These are phyloP conservation scores for Russula vinacea DNA, from an alignment of 768 basidiomycete genomes.

Conservation along the genomic window DNA sequence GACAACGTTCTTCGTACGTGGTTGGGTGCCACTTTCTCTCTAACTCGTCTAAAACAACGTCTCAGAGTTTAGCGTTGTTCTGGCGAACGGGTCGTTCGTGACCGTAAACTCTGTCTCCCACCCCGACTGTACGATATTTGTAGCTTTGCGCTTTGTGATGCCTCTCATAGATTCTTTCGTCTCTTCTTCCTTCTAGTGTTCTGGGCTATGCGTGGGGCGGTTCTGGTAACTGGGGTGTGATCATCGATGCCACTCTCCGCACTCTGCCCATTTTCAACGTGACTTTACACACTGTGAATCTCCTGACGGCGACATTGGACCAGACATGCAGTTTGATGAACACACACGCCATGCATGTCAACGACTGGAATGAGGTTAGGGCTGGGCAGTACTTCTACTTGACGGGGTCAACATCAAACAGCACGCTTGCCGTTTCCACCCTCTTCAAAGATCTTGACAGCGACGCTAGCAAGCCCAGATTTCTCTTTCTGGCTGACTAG, in stretches of 20 bases:
- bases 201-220: constrained; percentile 31
- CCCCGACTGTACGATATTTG: constrained; percentile 18
- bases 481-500: constrained; percentile 15
- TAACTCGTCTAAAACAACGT: not conserved
- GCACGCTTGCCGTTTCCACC: constrained; percentile 22
- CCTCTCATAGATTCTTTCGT: not conserved
- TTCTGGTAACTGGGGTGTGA: constrained; percentile 41
- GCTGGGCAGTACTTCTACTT: constrained; percentile 36
- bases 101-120: constrained; percentile 8
- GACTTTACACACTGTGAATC: constrained; percentile 32
- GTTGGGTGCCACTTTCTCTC: not conserved
- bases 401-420: constrained; percentile 20
- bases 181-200: constrained; percentile 26
- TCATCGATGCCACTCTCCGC: constrained; percentile 39
- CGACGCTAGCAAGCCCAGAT: constrained; percentile 25
- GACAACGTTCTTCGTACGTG: constrained; percentile 33
- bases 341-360: constrained; percentile 27
- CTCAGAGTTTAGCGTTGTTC: constrained; percentile 17
- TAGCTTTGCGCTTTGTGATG: not conserved
- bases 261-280: constrained; percentile 39
- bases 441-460: constrained; percentile 30
- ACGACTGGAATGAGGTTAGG: constrained; percentile 10
- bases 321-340: constrained; percentile 41
- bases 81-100: constrained; percentile 14
- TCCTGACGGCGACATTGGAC: constrained; percentile 37